Percentiles rank a stretch among this genome's conserved stretches.
Evolutionary conservation across 139 green algal genomes (phyloP).

Genomic region (Nannochloris sp.): DNA sequence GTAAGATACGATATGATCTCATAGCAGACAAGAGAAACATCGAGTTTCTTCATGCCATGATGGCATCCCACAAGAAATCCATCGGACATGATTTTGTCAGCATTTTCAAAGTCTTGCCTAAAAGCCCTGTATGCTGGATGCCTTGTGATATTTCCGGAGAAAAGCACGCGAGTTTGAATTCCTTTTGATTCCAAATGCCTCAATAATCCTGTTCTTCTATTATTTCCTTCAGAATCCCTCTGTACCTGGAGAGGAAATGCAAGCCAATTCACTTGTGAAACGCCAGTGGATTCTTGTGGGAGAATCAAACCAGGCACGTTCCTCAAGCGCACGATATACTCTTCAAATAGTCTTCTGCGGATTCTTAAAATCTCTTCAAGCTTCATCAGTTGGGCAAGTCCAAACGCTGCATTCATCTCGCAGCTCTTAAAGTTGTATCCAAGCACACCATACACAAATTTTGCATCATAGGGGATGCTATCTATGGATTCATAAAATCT

Average conservation of each 20-base stretch:
- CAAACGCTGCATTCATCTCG: constrained; percentile 1
- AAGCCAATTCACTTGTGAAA: constrained; percentile 1
- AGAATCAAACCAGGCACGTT: background rate
- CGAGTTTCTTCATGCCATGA: background rate
- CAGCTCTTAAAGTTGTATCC: background rate
- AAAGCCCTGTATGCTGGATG: background rate
- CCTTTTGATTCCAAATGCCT: background rate
- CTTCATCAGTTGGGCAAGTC: background rate
- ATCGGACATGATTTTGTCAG: background rate
- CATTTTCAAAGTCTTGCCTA: background rate
- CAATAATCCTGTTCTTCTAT: background rate
- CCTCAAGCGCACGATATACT: background rate
- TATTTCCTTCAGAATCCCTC: constrained; percentile 1
- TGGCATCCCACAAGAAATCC: background rate
- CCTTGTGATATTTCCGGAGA: constrained; percentile 1
- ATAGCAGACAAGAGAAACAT: background rate
- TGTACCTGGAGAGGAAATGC: constrained; percentile 1
- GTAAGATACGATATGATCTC: background rate
- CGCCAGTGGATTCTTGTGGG: background rate
- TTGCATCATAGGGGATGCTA: background rate
- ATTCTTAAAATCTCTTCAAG: background rate
- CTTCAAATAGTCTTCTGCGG: background rate
- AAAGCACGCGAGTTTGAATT: background rate
- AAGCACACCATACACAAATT: constrained; percentile 1
- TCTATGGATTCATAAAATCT: background rate